These are phyloP conservation scores for Cicer cuneatum DNA, from an alignment of 306 rosid genomes.

Conservation along the genomic window DNA sequence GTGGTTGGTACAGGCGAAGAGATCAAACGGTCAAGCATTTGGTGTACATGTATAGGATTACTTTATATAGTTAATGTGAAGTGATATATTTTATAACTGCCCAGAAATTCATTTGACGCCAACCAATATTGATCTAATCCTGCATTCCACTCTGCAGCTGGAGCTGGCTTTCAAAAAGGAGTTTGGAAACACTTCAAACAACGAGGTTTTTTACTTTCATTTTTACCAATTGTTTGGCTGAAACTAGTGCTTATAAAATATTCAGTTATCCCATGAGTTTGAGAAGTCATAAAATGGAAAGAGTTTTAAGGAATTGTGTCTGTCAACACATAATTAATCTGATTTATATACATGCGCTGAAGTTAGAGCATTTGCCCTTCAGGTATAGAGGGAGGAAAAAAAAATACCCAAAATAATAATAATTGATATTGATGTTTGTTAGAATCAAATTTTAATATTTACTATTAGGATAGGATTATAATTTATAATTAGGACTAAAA, in stretches of 20 bases:
- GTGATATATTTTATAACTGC: constrained; percentile 27
- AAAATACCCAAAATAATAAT: neutral
- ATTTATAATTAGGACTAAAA: neutral
- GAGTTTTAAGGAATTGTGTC: constrained; percentile 10
- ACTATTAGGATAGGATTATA: neutral
- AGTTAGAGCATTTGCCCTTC: constrained; percentile 4
- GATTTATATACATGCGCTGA: constrained; percentile 1
- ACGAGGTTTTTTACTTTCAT: constrained; percentile 62
- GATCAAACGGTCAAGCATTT: constrained; percentile 35
- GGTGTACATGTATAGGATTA: constrained; percentile 11
- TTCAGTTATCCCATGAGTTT: constrained; percentile 20
- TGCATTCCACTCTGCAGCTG: constrained; percentile 61
- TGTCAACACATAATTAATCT: neutral
- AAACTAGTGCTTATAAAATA: constrained; percentile 27
- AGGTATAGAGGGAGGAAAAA: neutral
- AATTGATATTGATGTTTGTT: neutral
- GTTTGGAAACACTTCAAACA: constrained; percentile 63
- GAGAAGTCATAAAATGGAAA: constrained; percentile 15
- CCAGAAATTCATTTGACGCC: constrained; percentile 30
- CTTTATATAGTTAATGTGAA: neutral
- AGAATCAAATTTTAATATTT: neutral
- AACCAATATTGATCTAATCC: constrained; percentile 28
- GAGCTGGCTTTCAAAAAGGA: constrained; percentile 82
- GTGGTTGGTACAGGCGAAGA: constrained; percentile 20
- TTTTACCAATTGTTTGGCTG: constrained; percentile 6